Conservation (phyloP, 768 basidiomycete genomes). For the Nidula microcarpa region DNA sequence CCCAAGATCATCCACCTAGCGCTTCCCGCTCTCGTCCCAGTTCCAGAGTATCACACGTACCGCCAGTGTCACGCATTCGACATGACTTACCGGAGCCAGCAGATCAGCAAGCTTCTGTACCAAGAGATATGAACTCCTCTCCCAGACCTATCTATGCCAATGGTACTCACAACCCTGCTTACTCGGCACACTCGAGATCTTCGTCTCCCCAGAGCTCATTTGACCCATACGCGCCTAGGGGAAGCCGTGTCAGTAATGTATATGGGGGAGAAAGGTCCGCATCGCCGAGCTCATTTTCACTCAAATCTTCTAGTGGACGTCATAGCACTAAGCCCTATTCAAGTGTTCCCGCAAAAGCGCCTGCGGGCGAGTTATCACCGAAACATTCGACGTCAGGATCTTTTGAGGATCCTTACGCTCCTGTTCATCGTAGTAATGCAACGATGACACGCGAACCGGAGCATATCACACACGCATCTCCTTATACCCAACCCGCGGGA, state of each 20-base stretch:
- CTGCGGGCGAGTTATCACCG: no score
- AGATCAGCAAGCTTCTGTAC: not conserved
- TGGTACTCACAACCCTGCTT: not conserved
- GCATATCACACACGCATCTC: not conserved
- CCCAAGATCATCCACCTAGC: not conserved
- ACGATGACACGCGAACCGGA: not conserved
- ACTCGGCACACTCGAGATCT: slow-evolving; percentile 13
- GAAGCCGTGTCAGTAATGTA: slow-evolving; percentile 10
- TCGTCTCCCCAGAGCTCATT: slow-evolving; percentile 4
- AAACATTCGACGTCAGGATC: slow-evolving; percentile 6
- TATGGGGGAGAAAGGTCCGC: slow-evolving; percentile 25
- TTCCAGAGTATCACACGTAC: not conserved
- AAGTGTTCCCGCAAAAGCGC: no score
- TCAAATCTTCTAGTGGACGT: slow-evolving; percentile 19
- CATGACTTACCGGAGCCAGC: not conserved
- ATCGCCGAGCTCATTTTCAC: slow-evolving; percentile 22
- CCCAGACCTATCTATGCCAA: not conserved
- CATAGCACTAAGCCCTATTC: slow-evolving; percentile 13
- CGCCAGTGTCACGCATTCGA: not conserved
- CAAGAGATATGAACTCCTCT: not conserved
- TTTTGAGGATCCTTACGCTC: slow-evolving; percentile 33
- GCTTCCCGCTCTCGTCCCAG: not conserved
- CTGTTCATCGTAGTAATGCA: slow-evolving; percentile 14
- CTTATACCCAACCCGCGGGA: not conserved
- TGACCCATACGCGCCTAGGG: slow-evolving; percentile 34